Conservation (phyloP, 75 land plant genomes). For the Pseudotsuga menziesii region DNA sequence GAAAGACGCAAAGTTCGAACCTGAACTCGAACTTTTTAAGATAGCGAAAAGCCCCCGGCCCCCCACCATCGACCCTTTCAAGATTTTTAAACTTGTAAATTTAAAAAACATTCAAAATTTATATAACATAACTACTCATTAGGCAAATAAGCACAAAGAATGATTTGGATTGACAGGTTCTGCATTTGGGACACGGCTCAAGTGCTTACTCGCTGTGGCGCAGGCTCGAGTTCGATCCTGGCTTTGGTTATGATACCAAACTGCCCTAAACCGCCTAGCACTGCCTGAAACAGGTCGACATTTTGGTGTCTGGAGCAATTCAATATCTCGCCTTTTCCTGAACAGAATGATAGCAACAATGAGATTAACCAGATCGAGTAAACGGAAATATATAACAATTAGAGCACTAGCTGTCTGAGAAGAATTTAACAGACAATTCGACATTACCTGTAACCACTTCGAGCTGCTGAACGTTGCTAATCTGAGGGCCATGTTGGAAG, state of each 20-base stretch:
- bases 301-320: slow-evolving; percentile 55
- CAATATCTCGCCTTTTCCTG: slow-evolving; percentile 70
- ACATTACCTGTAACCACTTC: slow-evolving; percentile 62
- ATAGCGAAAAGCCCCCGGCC: no score
- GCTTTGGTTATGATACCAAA: slow-evolving; percentile 83
- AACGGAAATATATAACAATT: background rate
- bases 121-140: background rate
- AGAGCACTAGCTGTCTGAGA: background rate
- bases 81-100: background rate
- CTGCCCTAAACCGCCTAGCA: slow-evolving; percentile 82
- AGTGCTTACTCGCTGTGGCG: slow-evolving; percentile 53
- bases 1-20: no score
- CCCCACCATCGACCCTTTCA: no score
- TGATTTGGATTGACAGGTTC: background rate
- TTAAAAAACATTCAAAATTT: background rate
- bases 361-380: background rate
- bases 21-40: no score
- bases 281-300: slow-evolving; percentile 56
- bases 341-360: background rate
- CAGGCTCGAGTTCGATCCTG: slow-evolving; percentile 62
- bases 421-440: background rate
- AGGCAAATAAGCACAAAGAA: background rate
- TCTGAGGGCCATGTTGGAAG: slow-evolving; percentile 77
- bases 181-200: background rate
- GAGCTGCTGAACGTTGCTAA: slow-evolving; percentile 60